Conservation (phyloP, 2,329 filamentous ascomycete genomes). For the Trichoderma breve region DNA sequence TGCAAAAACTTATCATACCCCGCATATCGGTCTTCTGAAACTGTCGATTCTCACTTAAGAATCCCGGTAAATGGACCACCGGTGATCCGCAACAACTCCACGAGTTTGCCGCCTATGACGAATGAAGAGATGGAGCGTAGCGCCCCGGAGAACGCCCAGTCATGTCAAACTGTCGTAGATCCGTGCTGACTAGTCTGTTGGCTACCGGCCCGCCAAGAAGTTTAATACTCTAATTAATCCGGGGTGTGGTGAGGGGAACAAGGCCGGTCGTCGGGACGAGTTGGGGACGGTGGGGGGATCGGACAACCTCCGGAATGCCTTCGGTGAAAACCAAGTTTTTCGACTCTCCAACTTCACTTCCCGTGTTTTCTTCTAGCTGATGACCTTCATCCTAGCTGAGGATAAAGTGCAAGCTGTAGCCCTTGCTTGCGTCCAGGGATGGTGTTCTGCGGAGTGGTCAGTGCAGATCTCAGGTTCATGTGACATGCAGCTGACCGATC, state of each 20-base stretch:
- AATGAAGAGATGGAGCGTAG: background rate
- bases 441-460: background rate
- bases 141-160: background rate
- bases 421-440: background rate
- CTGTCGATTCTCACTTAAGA: background rate
- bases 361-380: slow-evolving; percentile 14
- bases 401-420: background rate
- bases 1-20: background rate
- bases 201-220: slow-evolving; percentile 11
- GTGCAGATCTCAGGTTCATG: background rate
- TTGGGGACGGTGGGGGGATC: slow-evolving; percentile 13
- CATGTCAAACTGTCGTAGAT: background rate
- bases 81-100: background rate
- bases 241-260: slow-evolving; percentile 7
- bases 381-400: background rate
- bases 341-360: background rate
- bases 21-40: background rate
- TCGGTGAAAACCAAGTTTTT: background rate
- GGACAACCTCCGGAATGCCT: slow-evolving; percentile 1
- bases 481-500: background rate
- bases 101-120: background rate
- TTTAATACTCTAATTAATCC: slow-evolving; percentile 5
- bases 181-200: background rate
- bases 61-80: background rate
- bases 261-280: background rate